Evolutionary conservation across 352 stramenopile species (phyloP).

Genomic region (Phytopythium boreale): DNA sequence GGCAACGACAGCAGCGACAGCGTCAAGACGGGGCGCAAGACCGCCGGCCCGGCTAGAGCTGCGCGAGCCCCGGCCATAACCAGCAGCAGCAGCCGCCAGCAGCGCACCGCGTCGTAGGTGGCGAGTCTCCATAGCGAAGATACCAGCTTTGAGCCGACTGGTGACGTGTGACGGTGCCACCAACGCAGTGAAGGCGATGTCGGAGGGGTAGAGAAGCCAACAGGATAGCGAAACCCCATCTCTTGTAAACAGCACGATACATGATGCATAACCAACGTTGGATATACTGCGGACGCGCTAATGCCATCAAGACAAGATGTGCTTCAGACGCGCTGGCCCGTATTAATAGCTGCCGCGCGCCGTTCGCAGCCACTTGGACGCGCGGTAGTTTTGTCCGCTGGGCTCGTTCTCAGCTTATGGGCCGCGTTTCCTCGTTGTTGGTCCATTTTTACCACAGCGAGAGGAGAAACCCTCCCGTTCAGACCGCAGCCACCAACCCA

Average conservation of each 20-base stretch:
- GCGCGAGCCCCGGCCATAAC: not conserved
- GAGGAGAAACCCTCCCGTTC: not conserved
- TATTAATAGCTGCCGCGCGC: not conserved
- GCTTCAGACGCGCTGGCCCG: not conserved
- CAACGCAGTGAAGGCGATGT: no score
- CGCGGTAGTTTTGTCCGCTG: not conserved
- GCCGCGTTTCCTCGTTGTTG: not conserved
- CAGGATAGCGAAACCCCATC: no score
- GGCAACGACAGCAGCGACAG: not conserved
- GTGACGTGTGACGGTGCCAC: not conserved
- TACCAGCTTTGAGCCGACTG: no score
- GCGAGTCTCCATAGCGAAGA: no score
- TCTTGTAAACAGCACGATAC: not conserved
- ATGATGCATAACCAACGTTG: not conserved
- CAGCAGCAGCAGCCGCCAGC: not conserved
- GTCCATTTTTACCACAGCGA: not conserved
- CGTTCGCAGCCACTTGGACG: not conserved
- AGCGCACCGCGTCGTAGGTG: not conserved
- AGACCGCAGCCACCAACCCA: not conserved
- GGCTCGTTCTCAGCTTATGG: not conserved
- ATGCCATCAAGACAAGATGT: not conserved
- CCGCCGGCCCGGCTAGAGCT: not conserved
- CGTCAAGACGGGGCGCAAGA: not conserved
- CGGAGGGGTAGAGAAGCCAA: no score
- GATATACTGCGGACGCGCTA: no score